A percentile compares a stretch with the other conserved stretches of the same genome.
phyloP scores from a whole-genome alignment of 2,329 filamentous ascomycete genomes.

The Alternaria viburni region DNA sequence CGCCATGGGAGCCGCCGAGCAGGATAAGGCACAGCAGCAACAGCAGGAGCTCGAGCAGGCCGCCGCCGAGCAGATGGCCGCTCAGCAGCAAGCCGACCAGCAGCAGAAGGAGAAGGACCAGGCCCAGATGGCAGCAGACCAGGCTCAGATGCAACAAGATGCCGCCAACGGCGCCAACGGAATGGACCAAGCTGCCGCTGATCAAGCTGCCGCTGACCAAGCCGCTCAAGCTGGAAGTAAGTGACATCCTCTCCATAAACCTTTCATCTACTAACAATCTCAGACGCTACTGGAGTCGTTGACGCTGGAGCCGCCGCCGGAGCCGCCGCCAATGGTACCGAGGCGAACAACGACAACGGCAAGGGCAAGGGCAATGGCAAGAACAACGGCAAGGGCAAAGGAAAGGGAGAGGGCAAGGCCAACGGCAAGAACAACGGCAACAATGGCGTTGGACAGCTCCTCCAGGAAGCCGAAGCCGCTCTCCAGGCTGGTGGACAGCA shows the following conservation, averaged over 20 bases:
- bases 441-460: slow-evolving; percentile 3
- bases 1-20: neutral
- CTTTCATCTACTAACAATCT: neutral
- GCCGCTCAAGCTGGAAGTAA: slow-evolving; percentile 20
- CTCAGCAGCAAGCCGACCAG: slow-evolving; percentile 6
- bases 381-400: slow-evolving; percentile 7
- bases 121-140: slow-evolving; percentile 1
- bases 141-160: slow-evolving; percentile 9
- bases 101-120: slow-evolving; percentile 5
- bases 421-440: slow-evolving; percentile 1
- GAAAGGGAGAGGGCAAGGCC: slow-evolving; percentile 11
- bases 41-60: slow-evolving; percentile 7
- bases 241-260: neutral
- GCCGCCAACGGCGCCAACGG: slow-evolving; percentile 1
- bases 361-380: slow-evolving; percentile 20
- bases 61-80: slow-evolving; percentile 8
- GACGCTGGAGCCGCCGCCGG: slow-evolving; percentile 1
- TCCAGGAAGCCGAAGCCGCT: slow-evolving; percentile 10
- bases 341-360: slow-evolving; percentile 1
- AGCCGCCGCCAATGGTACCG: slow-evolving; percentile 1
- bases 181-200: neutral
- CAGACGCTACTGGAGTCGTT: slow-evolving; percentile 14
- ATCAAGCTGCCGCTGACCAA: neutral
- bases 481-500: slow-evolving; percentile 16
- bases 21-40: neutral